phyloP scores from a whole-genome alignment of 805 yeast genomes.

The Wickerhamomyces bovis region DNA sequence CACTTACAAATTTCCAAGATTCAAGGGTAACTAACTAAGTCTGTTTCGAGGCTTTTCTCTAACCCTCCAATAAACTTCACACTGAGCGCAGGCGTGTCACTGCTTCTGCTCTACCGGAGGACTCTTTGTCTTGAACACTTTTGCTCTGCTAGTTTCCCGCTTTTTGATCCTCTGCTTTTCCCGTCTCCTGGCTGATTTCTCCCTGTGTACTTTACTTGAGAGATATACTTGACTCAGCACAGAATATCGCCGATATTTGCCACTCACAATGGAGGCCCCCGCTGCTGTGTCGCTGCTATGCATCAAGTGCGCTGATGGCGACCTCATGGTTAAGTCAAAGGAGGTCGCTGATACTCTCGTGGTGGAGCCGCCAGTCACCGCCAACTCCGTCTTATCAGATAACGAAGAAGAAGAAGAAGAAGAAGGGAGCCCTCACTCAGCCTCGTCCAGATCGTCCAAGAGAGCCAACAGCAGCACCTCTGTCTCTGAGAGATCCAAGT shows the following conservation, averaged over 20 bases:
- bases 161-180: neutral
- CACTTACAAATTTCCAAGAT: neutral
- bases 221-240: neutral
- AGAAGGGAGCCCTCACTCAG: neutral
- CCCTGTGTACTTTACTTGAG: neutral
- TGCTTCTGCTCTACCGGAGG: neutral
- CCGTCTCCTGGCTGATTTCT: neutral
- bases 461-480: conserved; percentile 19
- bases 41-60: neutral
- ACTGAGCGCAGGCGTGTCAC: neutral
- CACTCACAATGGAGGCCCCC: neutral
- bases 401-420: neutral
- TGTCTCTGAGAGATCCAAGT: conserved; percentile 20
- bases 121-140: neutral
- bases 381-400: neutral
- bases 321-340: neutral
- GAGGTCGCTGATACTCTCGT: neutral
- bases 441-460: conserved; percentile 11
- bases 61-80: too few relatives aligned
- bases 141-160: neutral
- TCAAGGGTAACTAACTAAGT: neutral
- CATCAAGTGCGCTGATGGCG: neutral
- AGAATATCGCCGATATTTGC: neutral
- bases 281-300: neutral
- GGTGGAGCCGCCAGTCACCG: neutral